Evolutionary conservation across 2,329 filamentous ascomycete species (phyloP).

Genomic region (Pseudogymnoascus sp.): DNA sequence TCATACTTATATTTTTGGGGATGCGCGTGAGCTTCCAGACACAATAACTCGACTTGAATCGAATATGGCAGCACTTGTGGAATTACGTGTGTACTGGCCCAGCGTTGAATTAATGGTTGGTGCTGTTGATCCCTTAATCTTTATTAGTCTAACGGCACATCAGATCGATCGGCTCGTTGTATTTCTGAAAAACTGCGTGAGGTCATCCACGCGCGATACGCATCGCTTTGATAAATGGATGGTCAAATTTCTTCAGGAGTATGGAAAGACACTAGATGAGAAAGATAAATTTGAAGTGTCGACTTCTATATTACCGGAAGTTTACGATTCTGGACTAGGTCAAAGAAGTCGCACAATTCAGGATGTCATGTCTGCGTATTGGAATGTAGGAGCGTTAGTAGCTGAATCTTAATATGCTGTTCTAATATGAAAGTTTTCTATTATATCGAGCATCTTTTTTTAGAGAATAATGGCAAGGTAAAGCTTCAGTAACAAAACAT

Average conservation of each 20-base stretch:
- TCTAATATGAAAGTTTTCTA: background rate
- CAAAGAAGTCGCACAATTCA: background rate
- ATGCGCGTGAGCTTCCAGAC: constrained; percentile 24
- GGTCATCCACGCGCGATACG: constrained; percentile 22
- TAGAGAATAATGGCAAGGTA: too few relatives aligned
- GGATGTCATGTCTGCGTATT: background rate
- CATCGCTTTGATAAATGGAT: constrained; percentile 27
- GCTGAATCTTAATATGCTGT: background rate
- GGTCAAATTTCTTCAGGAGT: constrained; percentile 28
- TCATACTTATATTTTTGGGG: constrained; percentile 29
- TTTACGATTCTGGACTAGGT: background rate
- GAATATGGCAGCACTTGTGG: constrained; percentile 27
- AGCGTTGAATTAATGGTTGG: constrained; percentile 30
- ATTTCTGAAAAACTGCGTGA: constrained; percentile 28
- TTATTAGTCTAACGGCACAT: background rate
- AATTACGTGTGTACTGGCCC: constrained; percentile 28
- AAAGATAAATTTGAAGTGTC: background rate
- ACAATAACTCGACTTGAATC: constrained; percentile 24
- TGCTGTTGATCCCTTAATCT: background rate
- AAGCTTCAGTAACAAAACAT: too few relatives aligned
- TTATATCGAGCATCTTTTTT: too few relatives aligned
- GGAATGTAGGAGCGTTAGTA: background rate
- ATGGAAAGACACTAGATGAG: constrained; percentile 26
- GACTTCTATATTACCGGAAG: background rate
- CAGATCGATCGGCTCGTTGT: constrained; percentile 29